phyloP scores from a whole-genome alignment of 495 filamentous ascomycete species.

The Pseudomonodictys pantanalensis region DNA sequence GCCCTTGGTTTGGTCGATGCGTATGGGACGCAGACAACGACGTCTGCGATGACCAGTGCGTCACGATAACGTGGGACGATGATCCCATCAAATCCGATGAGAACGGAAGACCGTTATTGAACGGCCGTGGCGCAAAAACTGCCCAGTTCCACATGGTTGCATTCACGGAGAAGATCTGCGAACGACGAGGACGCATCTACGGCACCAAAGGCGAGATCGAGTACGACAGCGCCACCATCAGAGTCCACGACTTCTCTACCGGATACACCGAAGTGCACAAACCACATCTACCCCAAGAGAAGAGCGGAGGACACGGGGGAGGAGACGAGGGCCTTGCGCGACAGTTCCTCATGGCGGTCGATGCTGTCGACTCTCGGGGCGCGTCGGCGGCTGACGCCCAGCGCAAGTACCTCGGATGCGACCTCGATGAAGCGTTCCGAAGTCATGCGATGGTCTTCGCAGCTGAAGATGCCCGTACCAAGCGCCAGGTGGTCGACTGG shows the following conservation, averaged over 20 bases:
- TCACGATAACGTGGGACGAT: conserved; percentile 81
- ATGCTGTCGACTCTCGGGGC: conserved; percentile 69
- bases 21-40: conserved; percentile 91
- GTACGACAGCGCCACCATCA: conserved; percentile 69
- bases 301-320: conserved; percentile 70
- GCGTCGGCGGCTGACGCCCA: conserved; percentile 72
- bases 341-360: conserved; percentile 77
- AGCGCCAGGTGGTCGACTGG: conserved; percentile 72
- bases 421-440: conserved; percentile 75
- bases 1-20: conserved; percentile 88
- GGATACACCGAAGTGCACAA: conserved; percentile 52
- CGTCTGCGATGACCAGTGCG: conserved; percentile 86
- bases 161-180: conserved; percentile 80
- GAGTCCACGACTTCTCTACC: conserved; percentile 60
- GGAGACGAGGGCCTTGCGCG: conserved; percentile 79
- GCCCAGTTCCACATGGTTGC: conserved; percentile 94
- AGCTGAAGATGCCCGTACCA: conserved; percentile 77
- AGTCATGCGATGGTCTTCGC: conserved; percentile 95
- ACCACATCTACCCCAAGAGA: conserved; percentile 55
- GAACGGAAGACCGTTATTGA: conserved; percentile 16
- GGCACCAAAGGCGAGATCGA: conserved; percentile 81
- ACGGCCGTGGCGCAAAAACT: conserved; percentile 67
- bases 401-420: conserved; percentile 70
- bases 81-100: conserved; percentile 44
- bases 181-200: conserved; percentile 77